Percentiles rank a stretch among this genome's conserved stretches.
Conservation (phyloP, 2,329 filamentous ascomycete species). For the Cytospora paraplurivora region DNA sequence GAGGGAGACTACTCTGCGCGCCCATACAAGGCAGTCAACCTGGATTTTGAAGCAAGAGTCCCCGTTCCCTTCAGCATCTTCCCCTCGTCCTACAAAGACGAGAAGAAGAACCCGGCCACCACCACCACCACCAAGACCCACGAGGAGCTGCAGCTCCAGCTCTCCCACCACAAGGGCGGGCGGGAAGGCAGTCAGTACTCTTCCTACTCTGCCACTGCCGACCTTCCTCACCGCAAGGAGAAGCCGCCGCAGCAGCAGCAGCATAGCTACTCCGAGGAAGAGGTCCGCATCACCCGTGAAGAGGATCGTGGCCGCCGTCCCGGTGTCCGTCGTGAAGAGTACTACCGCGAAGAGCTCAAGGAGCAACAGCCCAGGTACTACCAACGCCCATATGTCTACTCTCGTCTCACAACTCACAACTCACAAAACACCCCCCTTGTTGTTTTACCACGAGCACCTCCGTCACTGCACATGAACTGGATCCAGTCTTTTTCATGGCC, state of each 20-base stretch:
- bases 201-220: constrained; percentile 62
- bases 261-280: constrained; percentile 74
- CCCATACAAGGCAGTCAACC: constrained; percentile 79
- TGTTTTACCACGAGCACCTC: constrained; percentile 16
- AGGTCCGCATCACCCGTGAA: constrained; percentile 78
- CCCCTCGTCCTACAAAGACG: constrained; percentile 80
- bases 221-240: constrained; percentile 62
- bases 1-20: constrained; percentile 47
- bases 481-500: constrained; percentile 7
- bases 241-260: constrained; percentile 43
- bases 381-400: constrained; percentile 29
- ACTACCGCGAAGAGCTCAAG: constrained; percentile 54
- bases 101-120: constrained; percentile 56
- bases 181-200: constrained; percentile 88
- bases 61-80: constrained; percentile 99
- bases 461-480: constrained; percentile 21
- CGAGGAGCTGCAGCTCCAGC: constrained; percentile 87
- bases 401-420: neutral
- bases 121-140: constrained; percentile 62
- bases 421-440: neutral
- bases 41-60: constrained; percentile 99
- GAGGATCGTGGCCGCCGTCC: constrained; percentile 76
- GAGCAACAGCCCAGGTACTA: constrained; percentile 30
- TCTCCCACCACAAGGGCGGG: constrained; percentile 80
- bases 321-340: constrained; percentile 58